Evolutionary conservation across 1,284 basidiomycete species (phyloP).

Genomic region (Phaffia rhodozyma): DNA sequence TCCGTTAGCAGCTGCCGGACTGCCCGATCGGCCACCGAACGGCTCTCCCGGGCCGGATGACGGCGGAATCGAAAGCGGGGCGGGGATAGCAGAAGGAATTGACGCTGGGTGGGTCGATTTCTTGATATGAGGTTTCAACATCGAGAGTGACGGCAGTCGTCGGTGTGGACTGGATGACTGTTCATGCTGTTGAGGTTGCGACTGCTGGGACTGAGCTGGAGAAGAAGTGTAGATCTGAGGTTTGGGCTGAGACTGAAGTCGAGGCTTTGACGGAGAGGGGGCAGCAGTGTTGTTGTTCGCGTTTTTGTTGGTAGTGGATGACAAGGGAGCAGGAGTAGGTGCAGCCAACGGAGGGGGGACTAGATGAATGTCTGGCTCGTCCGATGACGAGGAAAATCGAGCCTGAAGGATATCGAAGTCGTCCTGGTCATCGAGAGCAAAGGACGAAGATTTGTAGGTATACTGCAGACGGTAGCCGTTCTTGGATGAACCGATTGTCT

Average conservation of each 20-base stretch:
- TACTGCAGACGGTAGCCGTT: constrained; percentile 31
- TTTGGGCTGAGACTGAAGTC: neutral
- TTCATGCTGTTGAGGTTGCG: neutral
- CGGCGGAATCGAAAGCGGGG: neutral
- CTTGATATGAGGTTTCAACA: neutral
- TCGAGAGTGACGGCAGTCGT: neutral
- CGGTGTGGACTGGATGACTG: neutral
- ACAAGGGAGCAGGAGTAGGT: constrained; percentile 16
- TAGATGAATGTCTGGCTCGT: constrained; percentile 31
- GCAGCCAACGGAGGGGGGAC: constrained; percentile 20
- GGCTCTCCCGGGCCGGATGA: neutral
- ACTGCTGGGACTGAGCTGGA: neutral
- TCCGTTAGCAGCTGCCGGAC: constrained; percentile 1
- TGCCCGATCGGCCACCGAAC: neutral
- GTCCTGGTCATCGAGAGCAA: constrained; percentile 36
- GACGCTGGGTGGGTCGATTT: neutral
- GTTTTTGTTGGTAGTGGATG: constrained; percentile 18
- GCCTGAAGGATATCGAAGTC: constrained; percentile 33
- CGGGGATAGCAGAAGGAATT: neutral
- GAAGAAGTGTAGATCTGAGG: neutral
- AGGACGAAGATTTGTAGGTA: constrained; percentile 32
- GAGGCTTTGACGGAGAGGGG: neutral
- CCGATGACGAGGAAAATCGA: constrained; percentile 25
- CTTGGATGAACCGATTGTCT: constrained; percentile 20
- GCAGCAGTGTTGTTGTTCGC: neutral